Evolutionary conservation across 345 rosid genomes (phyloP).

Genomic region (Clarkia xantiana): DNA sequence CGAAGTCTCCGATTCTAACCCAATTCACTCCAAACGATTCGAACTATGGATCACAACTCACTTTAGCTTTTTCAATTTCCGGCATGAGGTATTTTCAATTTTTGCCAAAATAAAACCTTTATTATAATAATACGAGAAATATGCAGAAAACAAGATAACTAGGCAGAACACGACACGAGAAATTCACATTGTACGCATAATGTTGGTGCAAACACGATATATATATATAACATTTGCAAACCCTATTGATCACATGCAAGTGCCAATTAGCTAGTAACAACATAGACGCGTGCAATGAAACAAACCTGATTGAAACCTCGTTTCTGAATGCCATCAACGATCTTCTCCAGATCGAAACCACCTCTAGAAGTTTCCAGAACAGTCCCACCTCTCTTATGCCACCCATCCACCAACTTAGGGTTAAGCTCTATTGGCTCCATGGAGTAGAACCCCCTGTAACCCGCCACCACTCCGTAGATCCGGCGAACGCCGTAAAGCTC

Average conservation of each 20-base stretch:
- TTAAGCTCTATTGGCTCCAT: slow-evolving; percentile 29
- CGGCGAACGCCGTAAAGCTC: slow-evolving; percentile 62
- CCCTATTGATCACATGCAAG: background rate
- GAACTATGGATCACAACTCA: too few species aligned
- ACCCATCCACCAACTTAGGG: slow-evolving; percentile 50
- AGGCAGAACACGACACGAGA: too few species aligned
- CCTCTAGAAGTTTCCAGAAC: slow-evolving; percentile 72
- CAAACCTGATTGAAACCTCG: slow-evolving; percentile 55
- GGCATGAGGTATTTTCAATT: too few species aligned
- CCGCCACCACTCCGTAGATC: slow-evolving; percentile 65
- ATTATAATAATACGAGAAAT: too few species aligned
- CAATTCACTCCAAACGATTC: too few species aligned
- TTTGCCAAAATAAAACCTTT: too few species aligned
- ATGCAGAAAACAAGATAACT: too few species aligned
- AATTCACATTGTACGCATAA: too few species aligned
- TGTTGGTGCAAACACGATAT: too few species aligned
- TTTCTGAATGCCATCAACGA: slow-evolving; percentile 51
- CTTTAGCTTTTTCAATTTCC: too few species aligned
- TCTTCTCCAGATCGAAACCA: slow-evolving; percentile 54
- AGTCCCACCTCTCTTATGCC: slow-evolving; percentile 84
- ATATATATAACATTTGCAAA: background rate
- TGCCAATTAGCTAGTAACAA: background rate
- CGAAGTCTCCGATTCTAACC: too few species aligned
- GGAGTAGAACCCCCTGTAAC: slow-evolving; percentile 79
- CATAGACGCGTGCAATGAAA: background rate